Evolutionary conservation across 345 rosid genomes (phyloP).

Genomic region (Linum trigynum): DNA sequence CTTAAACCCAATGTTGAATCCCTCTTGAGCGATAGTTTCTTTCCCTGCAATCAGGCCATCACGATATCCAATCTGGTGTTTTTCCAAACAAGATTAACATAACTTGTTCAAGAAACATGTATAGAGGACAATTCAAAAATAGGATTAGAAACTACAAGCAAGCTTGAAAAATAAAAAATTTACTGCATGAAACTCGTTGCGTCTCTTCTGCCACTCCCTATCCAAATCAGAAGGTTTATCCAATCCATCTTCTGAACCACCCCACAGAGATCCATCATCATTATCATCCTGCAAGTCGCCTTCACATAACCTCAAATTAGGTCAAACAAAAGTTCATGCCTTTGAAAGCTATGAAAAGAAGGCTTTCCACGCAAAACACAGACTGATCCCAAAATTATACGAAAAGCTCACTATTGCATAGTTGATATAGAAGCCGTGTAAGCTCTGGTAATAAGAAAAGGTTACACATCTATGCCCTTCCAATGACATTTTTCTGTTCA

Average conservation of each 20-base stretch:
- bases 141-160: background rate
- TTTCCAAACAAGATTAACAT: background rate
- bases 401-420: no score
- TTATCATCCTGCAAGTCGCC: constrained; percentile 22
- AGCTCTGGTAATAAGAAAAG: no score
- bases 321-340: no score
- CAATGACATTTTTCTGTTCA: no score
- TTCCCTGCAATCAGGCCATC: constrained; percentile 72
- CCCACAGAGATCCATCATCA: constrained; percentile 39
- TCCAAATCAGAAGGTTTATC: constrained; percentile 27
- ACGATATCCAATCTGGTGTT: constrained; percentile 60
- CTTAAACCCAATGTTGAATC: constrained; percentile 67
- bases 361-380: no score
- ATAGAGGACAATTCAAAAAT: background rate
- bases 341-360: no score
- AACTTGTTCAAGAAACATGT: background rate
- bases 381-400: no score
- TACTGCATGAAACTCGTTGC: constrained; percentile 40
- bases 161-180: background rate
- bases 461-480: no score
- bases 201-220: constrained; percentile 42
- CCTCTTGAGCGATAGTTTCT: constrained; percentile 68
- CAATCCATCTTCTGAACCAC: constrained; percentile 36
- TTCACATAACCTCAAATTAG: constrained; percentile 5
- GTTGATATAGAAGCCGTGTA: no score